Evolutionary conservation across 2,329 filamentous ascomycete genomes (phyloP).

Genomic region (Fusarium newnesense): DNA sequence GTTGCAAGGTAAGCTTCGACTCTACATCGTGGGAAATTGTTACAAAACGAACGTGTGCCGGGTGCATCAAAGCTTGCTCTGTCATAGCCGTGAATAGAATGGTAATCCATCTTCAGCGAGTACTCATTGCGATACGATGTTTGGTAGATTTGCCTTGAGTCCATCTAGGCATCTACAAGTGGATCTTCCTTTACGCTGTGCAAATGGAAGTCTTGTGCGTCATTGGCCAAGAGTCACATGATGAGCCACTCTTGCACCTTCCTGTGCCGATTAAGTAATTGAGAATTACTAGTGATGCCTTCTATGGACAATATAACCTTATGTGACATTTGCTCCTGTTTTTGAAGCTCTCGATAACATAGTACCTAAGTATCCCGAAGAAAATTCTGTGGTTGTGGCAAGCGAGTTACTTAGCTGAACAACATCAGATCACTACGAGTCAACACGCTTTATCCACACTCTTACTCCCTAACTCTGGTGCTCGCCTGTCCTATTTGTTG

Average conservation of each 20-base stretch:
- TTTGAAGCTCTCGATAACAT: background rate
- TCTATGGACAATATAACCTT: background rate
- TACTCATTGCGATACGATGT: slow-evolving; percentile 35
- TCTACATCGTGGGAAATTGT: background rate
- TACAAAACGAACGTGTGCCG: slow-evolving; percentile 59
- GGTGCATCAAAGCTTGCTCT: slow-evolving; percentile 68
- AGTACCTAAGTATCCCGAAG: no score
- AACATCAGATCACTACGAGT: slow-evolving; percentile 24
- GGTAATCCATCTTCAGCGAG: slow-evolving; percentile 63
- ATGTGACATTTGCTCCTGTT: background rate
- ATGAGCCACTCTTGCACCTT: background rate
- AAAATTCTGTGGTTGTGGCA: background rate
- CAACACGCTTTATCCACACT: background rate
- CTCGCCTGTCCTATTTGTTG: background rate
- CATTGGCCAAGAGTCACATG: slow-evolving; percentile 34
- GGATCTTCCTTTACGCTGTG: slow-evolving; percentile 12
- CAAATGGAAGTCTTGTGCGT: background rate
- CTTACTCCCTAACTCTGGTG: background rate
- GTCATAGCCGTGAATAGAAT: slow-evolving; percentile 68
- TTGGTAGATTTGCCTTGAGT: slow-evolving; percentile 23
- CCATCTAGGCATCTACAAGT: slow-evolving; percentile 18
- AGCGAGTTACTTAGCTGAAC: background rate
- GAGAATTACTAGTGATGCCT: background rate
- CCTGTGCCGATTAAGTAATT: background rate
- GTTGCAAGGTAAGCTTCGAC: slow-evolving; percentile 25